Evolutionary conservation across 495 filamentous ascomycete species (phyloP), one percentile per base, ranked within the genome.

Genomic region (Penicillium ochrochloron): DNA sequence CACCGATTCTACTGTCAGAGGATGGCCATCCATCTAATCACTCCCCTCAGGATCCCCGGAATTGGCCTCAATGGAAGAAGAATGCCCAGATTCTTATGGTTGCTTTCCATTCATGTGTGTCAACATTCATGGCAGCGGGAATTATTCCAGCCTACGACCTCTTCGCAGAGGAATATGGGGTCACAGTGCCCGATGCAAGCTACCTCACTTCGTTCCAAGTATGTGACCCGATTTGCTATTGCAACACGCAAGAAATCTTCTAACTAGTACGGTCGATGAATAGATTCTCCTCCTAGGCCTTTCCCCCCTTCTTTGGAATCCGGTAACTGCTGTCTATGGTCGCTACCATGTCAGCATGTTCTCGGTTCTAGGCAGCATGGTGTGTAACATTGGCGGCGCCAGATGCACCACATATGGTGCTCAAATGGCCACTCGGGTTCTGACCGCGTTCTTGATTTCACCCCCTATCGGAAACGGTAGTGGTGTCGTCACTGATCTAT

Each of bases 31-130:
- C 34, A 48, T 23, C 21, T 0, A 41, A n/a, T 12, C 53, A 59
- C 1, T 61, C 64, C 27, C 65, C 61, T 29, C 60, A 64, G 14
- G 66, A 75, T 21, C 75, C 75, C 15, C 60, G 39, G 10, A 75
- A 73, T 51, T 75, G 70, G 73, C 64, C 73, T 0, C 34, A 31
- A 5, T 74, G 69, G 71, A 77, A 77, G 66, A 77, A 73, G 35
- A 70, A 77, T 53, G 63, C 67, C 7, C 71, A 74, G 23, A 77
- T 75, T n/a, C 17, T 74, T 1, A 75, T 78, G 75, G 70, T 78
- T 1, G 70, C 75, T 9, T 76, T 78, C 48, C 75, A 76, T 63
- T 75, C 75, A 8, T 73, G 73, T 69, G 66, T 70, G 15, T 62
- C 64, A 1, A 76, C 72, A 10, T 76, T 78, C 55, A 76, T 74